Evolutionary conservation across 768 basidiomycete species (phyloP), one percentile per base, ranked within the genome.

Genomic region (Boletus rufocinnamomeus): DNA sequence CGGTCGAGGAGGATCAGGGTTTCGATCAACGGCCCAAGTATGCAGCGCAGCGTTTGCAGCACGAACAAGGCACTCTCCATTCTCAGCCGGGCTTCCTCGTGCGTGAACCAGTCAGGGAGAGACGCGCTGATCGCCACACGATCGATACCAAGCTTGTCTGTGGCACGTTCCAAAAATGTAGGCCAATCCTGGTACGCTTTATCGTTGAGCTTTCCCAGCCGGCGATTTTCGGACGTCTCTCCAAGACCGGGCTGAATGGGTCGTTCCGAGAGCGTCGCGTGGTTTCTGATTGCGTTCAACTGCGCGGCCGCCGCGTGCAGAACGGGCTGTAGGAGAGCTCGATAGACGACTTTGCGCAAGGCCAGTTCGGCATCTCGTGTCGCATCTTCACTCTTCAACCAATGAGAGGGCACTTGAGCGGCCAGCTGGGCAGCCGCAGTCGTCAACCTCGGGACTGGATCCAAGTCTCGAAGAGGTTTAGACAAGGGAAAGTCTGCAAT

Each of bases 1-100:
- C 90, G 79, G 70, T 91, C 90, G 17, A 81, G 69, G 17, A 91
- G 68, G 28, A 93, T 82, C 51, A 83, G 68, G 58, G 79, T 83
- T 73, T 92, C 90, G 9, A 91, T 75, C 32, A 83, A 72, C 9
- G 88, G 85, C 1, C 90, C 90, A 0, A 89, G 64, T 43, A 89
- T 72, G 69, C 89, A 90, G 25, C 89, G 80, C 19, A 89, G 71
- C 1, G 84, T 77, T 58, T 91, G 87, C 25, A 89, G 67, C n/a
- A 81, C 79, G 49, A 81, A 83, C 11, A 91, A 64, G 35, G 77
- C 75, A 34, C 74, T 68, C 62, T 80, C 79, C 62, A 75, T 63
- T 62, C 66, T 54, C 51, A 61, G 35, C 37, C 71, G 64, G n/a
- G 40, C 32, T 45, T 43, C 59, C 57, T 72, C 65, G 27, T 72